Base-by-base conservation (phyloP, 805 yeast genomes). In the Pichia paraexigua region DNA sequence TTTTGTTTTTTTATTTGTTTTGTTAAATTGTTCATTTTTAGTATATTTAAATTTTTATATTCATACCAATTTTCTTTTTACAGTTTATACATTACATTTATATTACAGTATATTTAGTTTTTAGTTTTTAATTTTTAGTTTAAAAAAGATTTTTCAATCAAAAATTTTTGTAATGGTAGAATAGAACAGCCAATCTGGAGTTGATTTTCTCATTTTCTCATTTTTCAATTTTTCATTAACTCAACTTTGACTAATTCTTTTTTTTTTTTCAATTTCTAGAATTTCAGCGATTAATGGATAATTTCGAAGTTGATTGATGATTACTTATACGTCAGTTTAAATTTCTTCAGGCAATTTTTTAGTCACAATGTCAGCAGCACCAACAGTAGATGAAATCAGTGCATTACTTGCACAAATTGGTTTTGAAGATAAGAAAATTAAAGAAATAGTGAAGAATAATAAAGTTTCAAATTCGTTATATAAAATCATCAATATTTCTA, bases 381-480 rank as follows among this genome's bases (percentile, higher is more conserved):
- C 30, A 5, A 27, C 54, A 18, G 50, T 27, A 6, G 53, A 50
- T 10, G 67, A 64, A 18, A 50, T 70, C 21, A 51, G 58, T 37
- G 53, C 49, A 8, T 65, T 67, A 35, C 78, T 79, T 52, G 60
- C 68, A 51, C 61, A 67, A 48, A 64, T 84, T 52, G 95, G 95
- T 15, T 80, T 87, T 58, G 80, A 78, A 59, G 92, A 85, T 18
- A 74, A 80, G 59, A 88, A 87, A 66, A 75, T 87, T 53, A 79
- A 81, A 47, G 98, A 94, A 63, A 83, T 90, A 52, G 67, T 81
- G 51, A 92, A 89, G 67, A 92, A 94, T 72, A 82, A 83, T 65
- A 91, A 91, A 67, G 95, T 91, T 41, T 78, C 92, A 18, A 72
- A 73, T 41, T 79, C 95, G 1, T 75, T 94, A 48, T 75, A 73